Base-by-base conservation (phyloP, 2,329 filamentous ascomycete genomes). In the Diaporthe humulicola region DNA sequence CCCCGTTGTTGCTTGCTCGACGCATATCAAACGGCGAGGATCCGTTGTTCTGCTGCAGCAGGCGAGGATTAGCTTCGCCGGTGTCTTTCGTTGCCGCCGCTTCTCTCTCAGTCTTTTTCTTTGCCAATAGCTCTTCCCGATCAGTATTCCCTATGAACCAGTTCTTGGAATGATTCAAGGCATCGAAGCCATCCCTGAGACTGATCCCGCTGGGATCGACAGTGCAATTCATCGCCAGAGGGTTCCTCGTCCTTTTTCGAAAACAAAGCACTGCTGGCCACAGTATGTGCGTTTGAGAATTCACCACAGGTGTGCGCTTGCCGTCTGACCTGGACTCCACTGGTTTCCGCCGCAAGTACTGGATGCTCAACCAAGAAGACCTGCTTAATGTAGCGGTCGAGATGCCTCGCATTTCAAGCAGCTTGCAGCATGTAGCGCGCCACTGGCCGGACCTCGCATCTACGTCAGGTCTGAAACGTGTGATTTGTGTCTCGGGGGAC, bases 241-340 rank as follows among this genome's bases (percentile, higher is more conserved):
- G 45, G 19, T 30, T 64, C 15, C 84, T 83, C n/a, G 87, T 81
- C 25, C 84, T 81, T 69, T 84, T 85, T 76, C 87, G 88, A 73
- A 90, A 89, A 77, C 89, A 90, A 1, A 90, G 84, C 25, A 83
- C 83, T 2, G 87, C 85, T 54, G 90, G 90, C 90, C 90, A 91
- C 15, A 87, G 85, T 33, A 90, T 85, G 9, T 83, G 85, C 6
- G 85, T 81, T 3, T 83, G 80, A 3, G 83, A 76, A 14, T 79
- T 81, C n/a, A 79, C 74, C 48, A 82, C 76, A 2, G 85, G 83
- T 4, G 83, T 83, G 56, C 83, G 80, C 75, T 85, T 88, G 7
- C 83, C 81, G 72, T 90, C 86, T 33, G 78, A 76, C 48, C 84
- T 86, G 25, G 81, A 78, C 52, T 89, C 87, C 66, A 83, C 81